phyloP scores from a whole-genome alignment of 2,329 filamentous ascomycete genomes.

The Neopestalotiopsis sp. region DNA sequence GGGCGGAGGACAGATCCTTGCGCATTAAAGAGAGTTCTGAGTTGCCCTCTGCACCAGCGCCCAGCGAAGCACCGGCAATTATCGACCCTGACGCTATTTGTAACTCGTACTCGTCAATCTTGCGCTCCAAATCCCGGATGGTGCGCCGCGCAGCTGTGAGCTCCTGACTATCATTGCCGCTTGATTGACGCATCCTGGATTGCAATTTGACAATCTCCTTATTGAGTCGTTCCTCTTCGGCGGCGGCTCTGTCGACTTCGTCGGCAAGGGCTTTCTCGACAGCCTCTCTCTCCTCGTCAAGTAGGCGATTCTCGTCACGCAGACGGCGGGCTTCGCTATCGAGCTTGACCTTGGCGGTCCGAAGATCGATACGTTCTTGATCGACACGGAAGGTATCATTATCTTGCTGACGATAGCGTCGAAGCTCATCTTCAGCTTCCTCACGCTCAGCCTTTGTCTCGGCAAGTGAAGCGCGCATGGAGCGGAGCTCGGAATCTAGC shows the following conservation, averaged over 20 bases:
- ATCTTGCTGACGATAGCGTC: conserved; percentile 57
- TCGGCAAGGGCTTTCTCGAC: conserved; percentile 68
- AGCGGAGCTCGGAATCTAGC: conserved; percentile 64
- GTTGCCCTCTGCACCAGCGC: conserved; percentile 41
- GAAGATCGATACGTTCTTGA: conserved; percentile 71
- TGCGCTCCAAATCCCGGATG: conserved; percentile 68
- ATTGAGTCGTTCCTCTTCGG: conserved; percentile 68
- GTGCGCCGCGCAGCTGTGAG: conserved; percentile 64
- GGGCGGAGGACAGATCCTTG: conserved; percentile 65
- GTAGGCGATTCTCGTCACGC: conserved; percentile 64
- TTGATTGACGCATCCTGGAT: conserved; percentile 48
- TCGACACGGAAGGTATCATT: conserved; percentile 67
- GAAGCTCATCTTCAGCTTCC: conserved; percentile 66
- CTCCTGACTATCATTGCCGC: conserved; percentile 55
- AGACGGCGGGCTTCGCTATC: conserved; percentile 70
- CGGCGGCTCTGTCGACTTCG: conserved; percentile 68
- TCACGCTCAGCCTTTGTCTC: conserved; percentile 70
- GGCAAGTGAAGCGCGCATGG: conserved; percentile 59
- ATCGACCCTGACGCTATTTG: conserved; percentile 41
- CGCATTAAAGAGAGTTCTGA: conserved; percentile 65
- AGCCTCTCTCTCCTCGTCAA: conserved; percentile 60
- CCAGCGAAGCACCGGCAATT: conserved; percentile 36
- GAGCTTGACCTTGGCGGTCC: conserved; percentile 69
- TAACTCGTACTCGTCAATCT: conserved; percentile 59
- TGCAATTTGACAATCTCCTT: conserved; percentile 60